Evolutionary conservation across 805 yeast species (phyloP).

Genomic region (Priceomyces medius): DNA sequence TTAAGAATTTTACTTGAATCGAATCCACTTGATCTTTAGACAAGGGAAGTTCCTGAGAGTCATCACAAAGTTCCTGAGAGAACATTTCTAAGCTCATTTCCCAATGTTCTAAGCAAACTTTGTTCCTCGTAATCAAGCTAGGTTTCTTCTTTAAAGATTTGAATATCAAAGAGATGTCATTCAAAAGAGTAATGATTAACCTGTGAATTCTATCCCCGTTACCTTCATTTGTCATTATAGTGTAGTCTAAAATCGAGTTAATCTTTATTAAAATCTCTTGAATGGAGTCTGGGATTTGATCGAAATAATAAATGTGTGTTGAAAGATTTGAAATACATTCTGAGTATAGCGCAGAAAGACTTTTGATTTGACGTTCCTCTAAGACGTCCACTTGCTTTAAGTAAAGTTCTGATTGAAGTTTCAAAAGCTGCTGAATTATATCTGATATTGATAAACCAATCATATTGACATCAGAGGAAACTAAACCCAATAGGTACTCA

Average conservation of each 20-base stretch:
- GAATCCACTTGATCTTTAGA: conserved; percentile 23
- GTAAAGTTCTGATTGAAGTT: conserved; percentile 43
- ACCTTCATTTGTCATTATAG: conserved; percentile 6
- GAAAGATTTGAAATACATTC: conserved; percentile 68
- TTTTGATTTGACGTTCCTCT: conserved; percentile 20
- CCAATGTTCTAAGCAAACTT: conserved; percentile 45
- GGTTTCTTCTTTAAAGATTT: conserved; percentile 28
- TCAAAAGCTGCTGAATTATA: conserved; percentile 58
- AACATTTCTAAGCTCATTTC: conserved; percentile 37
- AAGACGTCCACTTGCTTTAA: conserved; percentile 22
- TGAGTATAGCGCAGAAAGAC: conserved; percentile 45
- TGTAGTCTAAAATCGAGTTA: conserved; percentile 28
- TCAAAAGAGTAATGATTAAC: conserved; percentile 29
- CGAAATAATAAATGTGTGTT: conserved; percentile 78
- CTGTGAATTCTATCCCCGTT: conserved; percentile 14
- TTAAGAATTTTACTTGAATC: conserved; percentile 41
- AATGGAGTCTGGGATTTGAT: conserved; percentile 81
- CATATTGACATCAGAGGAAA: conserved; percentile 78
- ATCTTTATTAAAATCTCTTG: conserved; percentile 57
- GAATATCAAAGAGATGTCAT: conserved; percentile 32
- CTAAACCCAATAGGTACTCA: conserved; percentile 51
- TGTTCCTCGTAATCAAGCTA: conserved; percentile 40
- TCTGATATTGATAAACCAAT: conserved; percentile 87
- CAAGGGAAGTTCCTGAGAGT: conserved; percentile 13
- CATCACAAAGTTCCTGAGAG: conserved; percentile 16